phyloP scores from a whole-genome alignment of 306 rosid species.

The Hippophae tibetana region DNA sequence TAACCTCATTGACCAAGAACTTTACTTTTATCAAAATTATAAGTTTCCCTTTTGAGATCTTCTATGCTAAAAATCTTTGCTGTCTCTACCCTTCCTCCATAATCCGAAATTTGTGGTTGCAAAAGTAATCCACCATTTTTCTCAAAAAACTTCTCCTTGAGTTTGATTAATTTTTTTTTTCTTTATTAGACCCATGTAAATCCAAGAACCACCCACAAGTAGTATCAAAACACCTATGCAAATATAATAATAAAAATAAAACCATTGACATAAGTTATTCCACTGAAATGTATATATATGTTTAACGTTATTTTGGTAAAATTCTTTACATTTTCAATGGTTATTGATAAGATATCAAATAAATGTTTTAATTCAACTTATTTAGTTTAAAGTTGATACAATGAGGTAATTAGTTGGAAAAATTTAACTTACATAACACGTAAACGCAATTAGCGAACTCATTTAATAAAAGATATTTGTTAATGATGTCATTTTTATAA shows the following conservation, averaged over 20 bases:
- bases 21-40: background rate
- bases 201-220: background rate
- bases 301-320: no score
- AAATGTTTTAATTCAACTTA: no score
- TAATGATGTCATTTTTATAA: no score
- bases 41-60: conserved; percentile 5
- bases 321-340: no score
- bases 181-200: background rate
- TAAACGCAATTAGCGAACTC: no score
- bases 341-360: no score
- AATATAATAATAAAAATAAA: background rate
- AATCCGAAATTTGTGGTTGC: conserved; percentile 6
- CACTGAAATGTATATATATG: no score
- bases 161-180: conserved; percentile 4
- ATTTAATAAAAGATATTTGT: no score
- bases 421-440: no score
- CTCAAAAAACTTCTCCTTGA: conserved; percentile 3
- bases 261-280: no score
- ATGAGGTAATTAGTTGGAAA: no score
- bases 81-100: background rate
- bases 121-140: conserved; percentile 12
- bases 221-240: conserved; percentile 1
- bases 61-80: conserved; percentile 6
- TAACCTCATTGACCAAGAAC: conserved; percentile 11
- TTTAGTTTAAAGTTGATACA: no score